Conservation (phyloP, 2,329 filamentous ascomycete species). For the Dothistroma septosporum region DNA sequence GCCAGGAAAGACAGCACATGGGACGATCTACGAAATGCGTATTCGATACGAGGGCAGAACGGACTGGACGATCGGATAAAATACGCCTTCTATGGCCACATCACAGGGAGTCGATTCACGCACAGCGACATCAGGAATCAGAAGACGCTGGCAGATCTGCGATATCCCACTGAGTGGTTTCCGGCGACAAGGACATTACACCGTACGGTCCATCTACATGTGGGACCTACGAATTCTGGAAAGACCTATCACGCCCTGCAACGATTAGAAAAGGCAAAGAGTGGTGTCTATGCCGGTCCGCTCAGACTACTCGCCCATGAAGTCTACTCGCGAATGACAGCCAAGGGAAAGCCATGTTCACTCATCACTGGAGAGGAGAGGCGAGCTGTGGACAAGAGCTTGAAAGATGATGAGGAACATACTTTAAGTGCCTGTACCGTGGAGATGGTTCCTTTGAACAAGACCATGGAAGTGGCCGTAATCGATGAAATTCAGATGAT, state of each 20-base stretch:
- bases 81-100: conserved; percentile 64
- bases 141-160: conserved; percentile 68
- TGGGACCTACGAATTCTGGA: conserved; percentile 95
- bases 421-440: conserved; percentile 82
- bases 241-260: conserved; percentile 95
- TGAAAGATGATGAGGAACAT: conserved; percentile 47
- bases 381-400: conserved; percentile 51
- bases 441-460: conserved; percentile 70
- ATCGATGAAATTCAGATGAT: conserved; percentile 99
- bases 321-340: conserved; percentile 81
- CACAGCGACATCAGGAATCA: conserved; percentile 57
- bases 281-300: conserved; percentile 86
- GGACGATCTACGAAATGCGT: conserved; percentile 17
- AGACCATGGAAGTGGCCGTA: conserved; percentile 78
- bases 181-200: conserved; percentile 75
- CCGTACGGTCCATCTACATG: conserved; percentile 82
- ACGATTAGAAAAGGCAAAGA: conserved; percentile 68
- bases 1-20: conserved; percentile 10
- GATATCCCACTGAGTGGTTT: conserved; percentile 91
- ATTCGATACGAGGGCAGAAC: conserved; percentile 18
- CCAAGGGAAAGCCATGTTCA: conserved; percentile 71
- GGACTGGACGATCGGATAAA: conserved; percentile 45
- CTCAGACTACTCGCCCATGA: conserved; percentile 86
- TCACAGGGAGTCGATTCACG: conserved; percentile 57
- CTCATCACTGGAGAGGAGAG: conserved; percentile 90